phyloP scores from a whole-genome alignment of 208 protist species.

The Dictyostelium gargantuum region DNA sequence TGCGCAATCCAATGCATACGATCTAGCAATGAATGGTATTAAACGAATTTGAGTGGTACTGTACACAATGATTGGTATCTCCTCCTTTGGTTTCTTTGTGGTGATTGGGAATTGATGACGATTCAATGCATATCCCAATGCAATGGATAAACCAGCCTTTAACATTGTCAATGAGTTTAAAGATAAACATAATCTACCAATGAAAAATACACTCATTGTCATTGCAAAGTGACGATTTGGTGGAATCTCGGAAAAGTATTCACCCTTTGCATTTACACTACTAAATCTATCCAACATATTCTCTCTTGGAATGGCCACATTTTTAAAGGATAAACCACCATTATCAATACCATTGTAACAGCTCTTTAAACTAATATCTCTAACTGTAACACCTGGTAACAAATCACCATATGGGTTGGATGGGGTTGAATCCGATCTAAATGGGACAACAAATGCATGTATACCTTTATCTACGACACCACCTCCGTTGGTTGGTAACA shows the following conservation, averaged over 20 bases:
- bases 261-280: background rate
- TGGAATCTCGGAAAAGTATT: background rate
- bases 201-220: conserved; percentile 41
- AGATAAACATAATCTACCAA: conserved; percentile 43
- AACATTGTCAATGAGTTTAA: background rate
- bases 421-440: conserved; percentile 16
- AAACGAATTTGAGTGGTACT: conserved; percentile 7
- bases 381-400: conserved; percentile 11
- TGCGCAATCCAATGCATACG: background rate
- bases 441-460: conserved; percentile 82
- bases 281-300: conserved; percentile 63
- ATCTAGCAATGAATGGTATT: conserved; percentile 6
- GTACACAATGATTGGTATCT: background rate
- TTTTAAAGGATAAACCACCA: conserved; percentile 55
- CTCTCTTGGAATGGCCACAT: conserved; percentile 41
- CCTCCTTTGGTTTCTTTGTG: background rate
- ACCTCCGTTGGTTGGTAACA: conserved; percentile 3
- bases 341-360: conserved; percentile 62
- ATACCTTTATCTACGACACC: conserved; percentile 75
- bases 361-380: conserved; percentile 37
- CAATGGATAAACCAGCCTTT: background rate
- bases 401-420: background rate
- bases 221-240: conserved; percentile 19
- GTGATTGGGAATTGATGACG: background rate
- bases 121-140: background rate